These are phyloP conservation scores for Cyclotella sp. DNA, from an alignment of 108 stramenopile species.

Conservation along the genomic window DNA sequence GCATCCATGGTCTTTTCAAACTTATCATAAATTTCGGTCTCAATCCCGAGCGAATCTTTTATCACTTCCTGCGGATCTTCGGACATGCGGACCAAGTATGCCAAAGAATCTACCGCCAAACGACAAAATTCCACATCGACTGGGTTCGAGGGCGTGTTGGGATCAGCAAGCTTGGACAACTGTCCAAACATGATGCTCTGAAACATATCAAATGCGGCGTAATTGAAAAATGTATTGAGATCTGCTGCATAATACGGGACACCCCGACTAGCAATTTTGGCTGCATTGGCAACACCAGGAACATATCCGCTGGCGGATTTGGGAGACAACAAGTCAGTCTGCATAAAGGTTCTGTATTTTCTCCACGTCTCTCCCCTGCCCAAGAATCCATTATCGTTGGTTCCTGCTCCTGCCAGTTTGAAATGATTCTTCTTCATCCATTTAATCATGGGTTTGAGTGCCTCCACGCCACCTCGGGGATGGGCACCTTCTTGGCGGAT, in stretches of 20 bases:
- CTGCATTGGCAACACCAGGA: constrained; percentile 23
- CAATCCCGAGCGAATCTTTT: not conserved
- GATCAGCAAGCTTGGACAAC: constrained; percentile 22
- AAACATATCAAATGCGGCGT: constrained; percentile 42
- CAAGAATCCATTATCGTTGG: not conserved
- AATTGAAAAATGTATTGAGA: constrained; percentile 29
- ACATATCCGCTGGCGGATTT: constrained; percentile 31
- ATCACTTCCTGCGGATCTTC: no score
- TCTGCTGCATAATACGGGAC: not conserved
- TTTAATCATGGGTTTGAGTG: not conserved
- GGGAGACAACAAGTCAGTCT: constrained; percentile 34
- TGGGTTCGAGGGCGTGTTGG: not conserved
- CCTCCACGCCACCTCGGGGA: constrained; percentile 4
- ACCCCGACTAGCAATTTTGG: constrained; percentile 19
- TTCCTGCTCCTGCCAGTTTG: not conserved
- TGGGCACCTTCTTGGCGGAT: constrained; percentile 30
- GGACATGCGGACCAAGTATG: no score
- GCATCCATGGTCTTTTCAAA: not conserved
- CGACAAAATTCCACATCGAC: no score
- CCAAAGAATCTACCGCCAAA: no score
- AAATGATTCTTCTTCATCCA: constrained; percentile 4
- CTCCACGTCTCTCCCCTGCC: constrained; percentile 25
- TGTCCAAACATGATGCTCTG: constrained; percentile 35
- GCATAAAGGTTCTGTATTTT: constrained; percentile 26
- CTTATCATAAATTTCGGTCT: constrained; percentile 3